Evolutionary conservation across 2,329 filamentous ascomycete genomes (phyloP).

Genomic region (Escovopsis sp.): DNA sequence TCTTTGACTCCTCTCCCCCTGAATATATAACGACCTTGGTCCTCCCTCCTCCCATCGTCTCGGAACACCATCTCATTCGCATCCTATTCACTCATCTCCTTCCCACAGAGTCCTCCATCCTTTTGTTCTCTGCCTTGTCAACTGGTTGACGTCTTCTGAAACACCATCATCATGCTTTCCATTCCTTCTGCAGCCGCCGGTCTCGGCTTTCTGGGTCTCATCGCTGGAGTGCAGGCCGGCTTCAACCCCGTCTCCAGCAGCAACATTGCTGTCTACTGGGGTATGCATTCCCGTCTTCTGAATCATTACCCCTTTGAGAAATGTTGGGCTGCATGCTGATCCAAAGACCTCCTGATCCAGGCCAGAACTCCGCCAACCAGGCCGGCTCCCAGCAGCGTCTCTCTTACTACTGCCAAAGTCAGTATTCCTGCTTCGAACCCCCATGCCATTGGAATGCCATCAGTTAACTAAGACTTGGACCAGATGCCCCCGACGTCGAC

Average conservation of each 20-base stretch:
- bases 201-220: constrained; percentile 6
- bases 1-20: too few species aligned
- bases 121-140: too few species aligned
- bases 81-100: too few species aligned
- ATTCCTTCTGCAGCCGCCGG: too few species aligned
- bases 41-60: too few species aligned
- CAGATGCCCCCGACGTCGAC: constrained; percentile 1
- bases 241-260: constrained; percentile 27
- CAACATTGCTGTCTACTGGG: constrained; percentile 55
- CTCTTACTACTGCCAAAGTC: constrained; percentile 42
- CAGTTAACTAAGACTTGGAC: constrained; percentile 5
- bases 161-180: too few species aligned
- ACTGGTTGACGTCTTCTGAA: too few species aligned
- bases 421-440: constrained; percentile 10
- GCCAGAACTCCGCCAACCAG: constrained; percentile 44
- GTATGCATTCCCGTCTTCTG: too few species aligned
- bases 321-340: too few species aligned
- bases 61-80: too few species aligned
- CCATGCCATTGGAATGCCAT: neutral
- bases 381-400: constrained; percentile 35
- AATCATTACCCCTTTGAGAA: neutral
- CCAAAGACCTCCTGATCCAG: constrained; percentile 13
- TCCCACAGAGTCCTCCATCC: too few species aligned
- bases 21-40: too few species aligned
- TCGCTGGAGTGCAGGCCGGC: constrained; percentile 21